A percentile compares a stretch with the other conserved stretches of the same genome.
Conservation (phyloP, 2,329 filamentous ascomycete genomes). For the Emericellopsis cladophorae region DNA sequence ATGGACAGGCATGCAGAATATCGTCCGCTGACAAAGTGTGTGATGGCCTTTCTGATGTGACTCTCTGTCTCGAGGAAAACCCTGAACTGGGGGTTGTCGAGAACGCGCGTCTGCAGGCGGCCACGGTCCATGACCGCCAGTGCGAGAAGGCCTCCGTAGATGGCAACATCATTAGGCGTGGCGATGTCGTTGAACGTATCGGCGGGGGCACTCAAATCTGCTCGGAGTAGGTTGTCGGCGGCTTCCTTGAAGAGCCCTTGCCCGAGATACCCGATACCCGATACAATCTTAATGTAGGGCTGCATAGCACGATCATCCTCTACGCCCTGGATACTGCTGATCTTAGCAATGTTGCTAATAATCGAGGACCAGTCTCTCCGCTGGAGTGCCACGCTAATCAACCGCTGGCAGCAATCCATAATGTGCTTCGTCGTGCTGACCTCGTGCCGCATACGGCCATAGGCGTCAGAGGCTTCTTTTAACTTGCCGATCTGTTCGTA, state of each 20-base stretch:
- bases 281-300: conserved; percentile 38
- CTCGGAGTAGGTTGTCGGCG: conserved; percentile 56
- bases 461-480: conserved; percentile 60
- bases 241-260: conserved; percentile 44
- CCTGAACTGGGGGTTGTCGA: conserved; percentile 73
- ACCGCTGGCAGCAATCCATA: conserved; percentile 66
- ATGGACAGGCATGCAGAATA: conserved; percentile 77
- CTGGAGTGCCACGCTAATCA: conserved; percentile 64
- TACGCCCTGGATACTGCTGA: conserved; percentile 34
- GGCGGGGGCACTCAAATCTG: conserved; percentile 37
- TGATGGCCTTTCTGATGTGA: conserved; percentile 83
- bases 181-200: conserved; percentile 57
- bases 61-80: conserved; percentile 85
- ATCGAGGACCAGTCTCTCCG: conserved; percentile 67
- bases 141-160: conserved; percentile 83
- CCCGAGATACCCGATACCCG: conserved; percentile 36
- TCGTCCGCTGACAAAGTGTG: conserved; percentile 78
- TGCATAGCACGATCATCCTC: conserved; percentile 32
- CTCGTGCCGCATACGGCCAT: conserved; percentile 78
- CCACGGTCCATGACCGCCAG: conserved; percentile 78
- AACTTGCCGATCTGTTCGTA: conserved; percentile 70
- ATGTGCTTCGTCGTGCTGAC: conserved; percentile 77
- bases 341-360: conserved; percentile 47
- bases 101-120: conserved; percentile 60
- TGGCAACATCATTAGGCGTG: conserved; percentile 76